These are phyloP conservation scores for Monosporascus sp. DNA, from an alignment of 2,329 filamentous ascomycete genomes.

Conservation along the genomic window DNA sequence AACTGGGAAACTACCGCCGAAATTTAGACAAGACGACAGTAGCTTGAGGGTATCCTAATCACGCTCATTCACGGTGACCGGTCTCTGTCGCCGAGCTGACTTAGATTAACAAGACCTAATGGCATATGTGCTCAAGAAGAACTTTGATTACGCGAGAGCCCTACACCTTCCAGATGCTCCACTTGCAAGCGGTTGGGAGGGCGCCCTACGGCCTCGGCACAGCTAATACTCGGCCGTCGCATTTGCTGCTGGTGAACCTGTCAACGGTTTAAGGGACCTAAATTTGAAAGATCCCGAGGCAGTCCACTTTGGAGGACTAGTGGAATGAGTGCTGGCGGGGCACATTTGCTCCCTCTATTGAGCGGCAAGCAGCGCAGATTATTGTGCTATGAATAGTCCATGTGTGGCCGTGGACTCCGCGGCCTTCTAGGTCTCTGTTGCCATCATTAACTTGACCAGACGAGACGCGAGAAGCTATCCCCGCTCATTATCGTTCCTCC, in stretches of 20 bases:
- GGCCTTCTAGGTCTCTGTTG: conserved; percentile 11
- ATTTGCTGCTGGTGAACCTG: conserved; percentile 10
- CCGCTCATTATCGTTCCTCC: conserved; percentile 7
- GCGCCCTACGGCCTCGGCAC: not conserved
- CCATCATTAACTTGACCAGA: conserved; percentile 26
- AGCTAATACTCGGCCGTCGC: conserved; percentile 2
- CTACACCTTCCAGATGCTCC: not conserved
- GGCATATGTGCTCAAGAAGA: not conserved
- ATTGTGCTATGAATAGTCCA: conserved; percentile 21
- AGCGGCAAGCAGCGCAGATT: conserved; percentile 36
- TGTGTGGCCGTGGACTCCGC: conserved; percentile 5
- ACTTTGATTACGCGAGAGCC: not conserved
- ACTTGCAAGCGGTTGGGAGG: not conserved
- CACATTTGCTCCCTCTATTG: conserved; percentile 24
- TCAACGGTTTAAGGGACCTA: conserved; percentile 12
- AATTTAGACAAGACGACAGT: not conserved
- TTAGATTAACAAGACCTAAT: not conserved
- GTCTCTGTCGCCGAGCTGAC: not conserved
- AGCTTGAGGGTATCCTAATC: not conserved
- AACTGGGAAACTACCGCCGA: not conserved
- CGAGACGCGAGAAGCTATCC: conserved; percentile 22
- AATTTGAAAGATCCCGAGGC: conserved; percentile 20
- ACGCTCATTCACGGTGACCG: not conserved
- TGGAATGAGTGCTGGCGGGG: conserved; percentile 25
- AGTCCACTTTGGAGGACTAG: conserved; percentile 15